Conservation (phyloP, 768 basidiomycete species). For the Dioszegia hungarica region DNA sequence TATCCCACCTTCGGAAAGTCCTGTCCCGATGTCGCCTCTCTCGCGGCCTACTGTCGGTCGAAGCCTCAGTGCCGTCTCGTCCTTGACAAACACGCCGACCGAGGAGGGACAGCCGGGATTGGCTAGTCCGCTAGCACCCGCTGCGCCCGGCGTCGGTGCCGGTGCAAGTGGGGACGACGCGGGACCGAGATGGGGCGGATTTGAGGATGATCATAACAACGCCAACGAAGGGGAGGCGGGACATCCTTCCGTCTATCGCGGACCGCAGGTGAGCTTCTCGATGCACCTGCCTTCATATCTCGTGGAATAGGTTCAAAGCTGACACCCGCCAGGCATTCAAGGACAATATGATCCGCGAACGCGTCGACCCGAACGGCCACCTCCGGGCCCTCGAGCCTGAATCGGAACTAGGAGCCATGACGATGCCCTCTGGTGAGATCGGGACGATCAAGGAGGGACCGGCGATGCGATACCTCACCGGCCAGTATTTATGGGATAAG, state of each 20-base stretch:
- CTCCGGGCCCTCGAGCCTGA: slow-evolving; percentile 75
- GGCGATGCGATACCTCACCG: slow-evolving; percentile 66
- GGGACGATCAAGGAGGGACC: slow-evolving; percentile 71
- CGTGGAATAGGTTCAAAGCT: background rate
- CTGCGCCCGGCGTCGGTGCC: background rate
- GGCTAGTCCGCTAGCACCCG: too few relatives aligned
- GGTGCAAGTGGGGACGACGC: slow-evolving; percentile 32
- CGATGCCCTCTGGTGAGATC: slow-evolving; percentile 61
- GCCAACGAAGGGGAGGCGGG: slow-evolving; percentile 21
- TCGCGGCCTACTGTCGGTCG: background rate
- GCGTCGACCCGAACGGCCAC: slow-evolving; percentile 75
- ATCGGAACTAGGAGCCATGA: slow-evolving; percentile 62
- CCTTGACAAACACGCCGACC: background rate
- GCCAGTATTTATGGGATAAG: slow-evolving; percentile 47
- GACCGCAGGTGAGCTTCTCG: slow-evolving; percentile 19
- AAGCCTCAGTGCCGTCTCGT: background rate
- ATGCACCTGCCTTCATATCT: background rate
- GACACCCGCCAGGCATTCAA: slow-evolving; percentile 38
- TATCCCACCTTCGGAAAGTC: background rate
- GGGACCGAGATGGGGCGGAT: slow-evolving; percentile 31
- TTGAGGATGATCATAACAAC: slow-evolving; percentile 17
- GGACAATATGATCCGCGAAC: slow-evolving; percentile 80
- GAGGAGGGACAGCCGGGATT: background rate
- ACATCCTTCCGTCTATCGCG: slow-evolving; percentile 29
- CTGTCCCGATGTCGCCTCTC: background rate